Evolutionary conservation across 2,329 filamentous ascomycete genomes (phyloP).

Genomic region (Clonostachys rosea): DNA sequence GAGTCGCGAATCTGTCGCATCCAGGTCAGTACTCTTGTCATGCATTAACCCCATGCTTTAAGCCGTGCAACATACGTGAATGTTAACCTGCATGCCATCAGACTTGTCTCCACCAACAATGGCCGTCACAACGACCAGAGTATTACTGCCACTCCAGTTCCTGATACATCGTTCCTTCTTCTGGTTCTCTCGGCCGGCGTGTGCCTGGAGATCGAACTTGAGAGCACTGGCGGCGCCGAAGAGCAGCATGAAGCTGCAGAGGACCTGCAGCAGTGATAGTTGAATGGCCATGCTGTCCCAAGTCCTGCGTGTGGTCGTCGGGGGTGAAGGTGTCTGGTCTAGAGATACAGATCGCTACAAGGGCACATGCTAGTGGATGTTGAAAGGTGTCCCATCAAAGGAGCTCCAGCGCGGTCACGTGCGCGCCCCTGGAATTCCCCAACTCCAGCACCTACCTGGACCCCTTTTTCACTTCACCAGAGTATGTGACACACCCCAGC

Average conservation of each 20-base stretch:
- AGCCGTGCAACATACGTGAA: slow-evolving; percentile 62
- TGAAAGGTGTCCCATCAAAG: background rate
- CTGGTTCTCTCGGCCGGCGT: slow-evolving; percentile 39
- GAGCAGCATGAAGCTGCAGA: slow-evolving; percentile 55
- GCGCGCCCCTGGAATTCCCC: no score
- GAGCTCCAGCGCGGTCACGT: background rate
- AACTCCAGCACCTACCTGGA: no score
- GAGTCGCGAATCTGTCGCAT: slow-evolving; percentile 79
- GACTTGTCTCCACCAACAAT: slow-evolving; percentile 81
- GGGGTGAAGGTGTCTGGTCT: no score
- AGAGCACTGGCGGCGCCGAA: slow-evolving; percentile 60
- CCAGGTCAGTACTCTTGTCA: slow-evolving; percentile 2
- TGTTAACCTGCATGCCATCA: slow-evolving; percentile 90
- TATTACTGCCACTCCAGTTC: slow-evolving; percentile 91
- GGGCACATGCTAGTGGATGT: no score
- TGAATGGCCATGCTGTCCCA: slow-evolving; percentile 38
- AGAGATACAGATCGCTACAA: no score
- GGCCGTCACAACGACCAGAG: slow-evolving; percentile 91
- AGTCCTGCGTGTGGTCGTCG: no score
- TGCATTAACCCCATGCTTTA: background rate
- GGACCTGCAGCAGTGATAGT: slow-evolving; percentile 48
- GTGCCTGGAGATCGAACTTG: slow-evolving; percentile 87
- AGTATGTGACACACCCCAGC: no score
- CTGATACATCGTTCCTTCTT: slow-evolving; percentile 86
- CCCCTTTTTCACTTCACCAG: no score